A percentile compares a stretch with the other conserved stretches of the same genome.
phyloP scores from a whole-genome alignment of 2,329 filamentous ascomycete species.

The Botrytis pseudocinerea region DNA sequence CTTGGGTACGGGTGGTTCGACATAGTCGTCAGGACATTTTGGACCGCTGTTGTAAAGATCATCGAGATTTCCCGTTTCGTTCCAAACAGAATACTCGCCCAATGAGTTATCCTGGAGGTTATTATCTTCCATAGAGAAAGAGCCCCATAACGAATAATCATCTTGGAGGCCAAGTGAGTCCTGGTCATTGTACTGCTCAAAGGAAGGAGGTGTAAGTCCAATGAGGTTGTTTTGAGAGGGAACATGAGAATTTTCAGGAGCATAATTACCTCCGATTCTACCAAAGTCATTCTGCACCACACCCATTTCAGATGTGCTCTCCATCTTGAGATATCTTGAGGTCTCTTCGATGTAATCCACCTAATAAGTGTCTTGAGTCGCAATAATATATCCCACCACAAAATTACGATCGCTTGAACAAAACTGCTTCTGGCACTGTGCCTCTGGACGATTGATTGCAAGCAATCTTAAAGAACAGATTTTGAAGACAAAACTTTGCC shows the following conservation, averaged over 20 bases:
- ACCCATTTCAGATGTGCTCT: background rate
- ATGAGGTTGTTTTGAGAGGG: conserved; percentile 17
- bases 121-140: background rate
- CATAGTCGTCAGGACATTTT: conserved; percentile 2
- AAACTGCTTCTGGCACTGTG: background rate
- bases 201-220: conserved; percentile 24
- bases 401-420: background rate
- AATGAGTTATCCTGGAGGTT: background rate
- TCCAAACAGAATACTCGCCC: background rate
- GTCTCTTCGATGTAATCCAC: conserved; percentile 15
- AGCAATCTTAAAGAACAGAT: background rate
- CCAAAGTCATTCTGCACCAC: background rate
- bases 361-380: background rate
- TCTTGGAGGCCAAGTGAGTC: conserved; percentile 10
- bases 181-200: conserved; percentile 23
- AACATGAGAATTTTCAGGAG: conserved; percentile 20
- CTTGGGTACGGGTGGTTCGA: background rate
- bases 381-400: conserved; percentile 12
- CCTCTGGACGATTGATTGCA: background rate
- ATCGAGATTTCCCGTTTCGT: background rate
- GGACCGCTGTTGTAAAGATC: background rate
- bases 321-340: conserved; percentile 23
- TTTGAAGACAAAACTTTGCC: conserved; percentile 4
- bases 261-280: conserved; percentile 25
- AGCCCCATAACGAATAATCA: background rate